phyloP scores from a whole-genome alignment of 495 filamentous ascomycete species.

The Talaromyces stipitatus region DNA sequence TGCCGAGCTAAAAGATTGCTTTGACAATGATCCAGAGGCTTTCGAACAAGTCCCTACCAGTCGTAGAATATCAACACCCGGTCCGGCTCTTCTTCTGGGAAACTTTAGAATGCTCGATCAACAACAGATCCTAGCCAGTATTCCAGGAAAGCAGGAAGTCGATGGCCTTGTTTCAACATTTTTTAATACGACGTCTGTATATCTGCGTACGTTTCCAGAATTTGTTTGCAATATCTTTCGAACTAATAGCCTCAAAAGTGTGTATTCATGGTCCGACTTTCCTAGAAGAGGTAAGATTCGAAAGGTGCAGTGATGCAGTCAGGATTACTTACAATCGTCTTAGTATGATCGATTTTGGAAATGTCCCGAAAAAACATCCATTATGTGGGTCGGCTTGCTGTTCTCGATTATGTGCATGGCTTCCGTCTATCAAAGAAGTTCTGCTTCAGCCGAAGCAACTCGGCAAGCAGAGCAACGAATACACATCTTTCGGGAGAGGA shows the following conservation, averaged over 20 bases:
- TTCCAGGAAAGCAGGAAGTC: constrained; percentile 7
- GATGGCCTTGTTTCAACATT: constrained; percentile 13
- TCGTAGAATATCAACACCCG: neutral
- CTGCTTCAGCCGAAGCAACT: neutral
- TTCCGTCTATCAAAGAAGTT: constrained; percentile 7
- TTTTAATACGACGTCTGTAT: constrained; percentile 1
- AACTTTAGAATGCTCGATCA: constrained; percentile 1
- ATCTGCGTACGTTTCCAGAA: neutral
- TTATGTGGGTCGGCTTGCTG: constrained; percentile 25
- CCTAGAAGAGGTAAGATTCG: constrained; percentile 9
- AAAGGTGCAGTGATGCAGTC: no score
- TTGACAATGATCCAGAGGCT: constrained; percentile 32
- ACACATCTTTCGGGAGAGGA: constrained; percentile 19
- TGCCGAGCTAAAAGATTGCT: constrained; percentile 77
- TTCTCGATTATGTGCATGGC: constrained; percentile 20
- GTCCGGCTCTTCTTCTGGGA: constrained; percentile 7
- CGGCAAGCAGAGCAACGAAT: neutral
- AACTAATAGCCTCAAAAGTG: constrained; percentile 1
- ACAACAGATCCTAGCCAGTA: constrained; percentile 9
- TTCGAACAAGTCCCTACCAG: constrained; percentile 21
- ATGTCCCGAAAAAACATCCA: constrained; percentile 10
- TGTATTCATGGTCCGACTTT: constrained; percentile 14
- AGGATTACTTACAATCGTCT: neutral
- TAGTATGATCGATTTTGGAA: constrained; percentile 27
- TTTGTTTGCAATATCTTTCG: neutral